Evolutionary conservation across 441 rosid genomes (phyloP), one percentile per base, ranked within the genome.

Genomic region (Metrosideros polymorpha): DNA sequence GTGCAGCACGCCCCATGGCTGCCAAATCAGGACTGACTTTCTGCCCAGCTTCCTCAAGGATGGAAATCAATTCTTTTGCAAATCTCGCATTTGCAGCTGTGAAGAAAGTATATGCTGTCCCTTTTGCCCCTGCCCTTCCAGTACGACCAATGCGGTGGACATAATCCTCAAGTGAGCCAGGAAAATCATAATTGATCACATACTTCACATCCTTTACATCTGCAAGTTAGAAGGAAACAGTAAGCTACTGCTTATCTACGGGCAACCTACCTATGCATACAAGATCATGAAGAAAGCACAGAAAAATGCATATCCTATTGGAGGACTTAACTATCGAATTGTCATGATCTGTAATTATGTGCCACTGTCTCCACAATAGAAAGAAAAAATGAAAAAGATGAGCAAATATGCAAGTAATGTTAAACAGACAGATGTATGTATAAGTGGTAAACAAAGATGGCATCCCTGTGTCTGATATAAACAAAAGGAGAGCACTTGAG

Each of bases 51-150:
- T 96, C 99, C 93, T 96, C 92, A 12, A 97, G 96, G 91, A 97
- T 95, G 91, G 90, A 90, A 84, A 94, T 89, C 86, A 97, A 95
- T 84, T 97, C 99, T 89, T 96, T 98, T 3, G 99, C 98, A 82
- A 93, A 98, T 88, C 98, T 95, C 63, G 98, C 99, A 91, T 95
- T 97, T 30, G 96, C 94, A 66, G 95, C 98, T 25, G 99, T 96
- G 94, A 97, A 97, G 94, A 96, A 97, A 54, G 95, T 92, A 91
- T 97, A 97, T 18, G 99, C 99, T 82, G 99, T 97, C 89, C 99
- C 99, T 91, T 96, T 97, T 7, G 99, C 99, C 57, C 99, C 99
- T 0, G 99, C 99, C 84, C 99, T 97, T 88, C 99, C 99, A 0
- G 99, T 96, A 86, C 99, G 90, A 84, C 99, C 99, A 85, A 97